Base-by-base conservation (phyloP, 129 eudicot genomes). In the Logfia minima region DNA sequence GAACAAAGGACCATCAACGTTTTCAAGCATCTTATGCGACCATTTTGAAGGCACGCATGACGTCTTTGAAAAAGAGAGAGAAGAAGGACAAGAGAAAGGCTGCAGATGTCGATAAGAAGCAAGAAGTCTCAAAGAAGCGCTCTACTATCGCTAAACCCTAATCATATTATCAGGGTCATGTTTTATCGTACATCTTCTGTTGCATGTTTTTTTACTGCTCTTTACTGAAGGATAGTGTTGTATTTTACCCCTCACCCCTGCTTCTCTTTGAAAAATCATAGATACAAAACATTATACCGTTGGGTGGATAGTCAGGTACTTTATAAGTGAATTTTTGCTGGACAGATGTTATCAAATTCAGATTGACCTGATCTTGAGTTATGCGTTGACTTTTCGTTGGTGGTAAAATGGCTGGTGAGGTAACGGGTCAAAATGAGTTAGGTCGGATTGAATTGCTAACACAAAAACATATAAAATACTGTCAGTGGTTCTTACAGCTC, bases 21-120 rank as follows among this genome's bases (percentile, higher is more conserved):
- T 93, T 93, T 74, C 98, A 93, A 84, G 92, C 98, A 48, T 90
- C 97, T 48, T 90, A 93, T 81, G 96, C 98, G 5, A 86, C 92
- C 0, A 87, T 93, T 56, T 72, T 93, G 70, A 93, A 93, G 83
- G 96, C 98, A 19, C 92, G 84, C 39, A 90, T 93, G 98, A 88
- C 97, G 6, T 81, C 98, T 62, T 77, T 93, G 83, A 93, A 93
- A 83, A 93, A 88, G 81, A 85, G 97, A 85, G 98, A 90, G 81
- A 85, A 92, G 85, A 93, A 90, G 83, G 98, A 93, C 77, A 88
- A 85, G 84, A 78, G 89, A 83, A 93, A 90, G 85, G 87, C 92
- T 17, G 83, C 81, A 6, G 95, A 93, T 68, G 48, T 2, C 18
- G 85, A 85, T 22, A 93, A 93, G 84, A 90, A 89, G 51, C 84